A percentile compares a stretch with the other conserved stretches of the same genome.
Evolutionary conservation across 2,329 filamentous ascomycete species (phyloP).

Genomic region (Mariannaea elegans): DNA sequence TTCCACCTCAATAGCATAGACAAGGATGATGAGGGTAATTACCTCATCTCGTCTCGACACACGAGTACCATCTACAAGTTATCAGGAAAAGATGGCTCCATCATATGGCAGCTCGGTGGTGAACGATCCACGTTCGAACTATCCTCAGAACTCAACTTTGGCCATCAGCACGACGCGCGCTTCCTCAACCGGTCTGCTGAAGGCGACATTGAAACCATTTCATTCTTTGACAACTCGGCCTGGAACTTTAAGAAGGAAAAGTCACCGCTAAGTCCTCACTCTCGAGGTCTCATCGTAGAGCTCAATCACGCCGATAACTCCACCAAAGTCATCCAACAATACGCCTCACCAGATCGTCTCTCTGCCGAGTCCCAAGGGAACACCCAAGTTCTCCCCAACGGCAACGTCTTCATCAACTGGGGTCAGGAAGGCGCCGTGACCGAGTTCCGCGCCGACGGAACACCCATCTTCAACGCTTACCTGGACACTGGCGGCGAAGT

Average conservation of each 20-base stretch:
- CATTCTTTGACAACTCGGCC: conserved; percentile 61
- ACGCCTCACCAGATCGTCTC: conserved; percentile 58
- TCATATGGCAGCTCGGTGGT: conserved; percentile 64
- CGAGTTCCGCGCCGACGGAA: conserved; percentile 56
- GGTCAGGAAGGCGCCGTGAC: conserved; percentile 59
- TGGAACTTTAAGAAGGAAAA: conserved; percentile 26
- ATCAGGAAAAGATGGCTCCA: conserved; percentile 55
- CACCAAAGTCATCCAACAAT: conserved; percentile 55
- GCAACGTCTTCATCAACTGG: conserved; percentile 66
- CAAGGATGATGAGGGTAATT: conserved; percentile 46
- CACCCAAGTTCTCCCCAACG: conserved; percentile 62
- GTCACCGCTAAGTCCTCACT: background rate
- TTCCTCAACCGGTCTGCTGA: conserved; percentile 47
- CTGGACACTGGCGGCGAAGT: conserved; percentile 52
- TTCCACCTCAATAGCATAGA: conserved; percentile 49
- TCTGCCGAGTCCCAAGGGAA: conserved; percentile 58
- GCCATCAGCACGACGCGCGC: conserved; percentile 62
- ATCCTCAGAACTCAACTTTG: conserved; percentile 49
- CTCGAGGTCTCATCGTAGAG: conserved; percentile 55
- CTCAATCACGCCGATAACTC: conserved; percentile 55
- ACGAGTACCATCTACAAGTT: conserved; percentile 30
- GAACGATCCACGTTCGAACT: conserved; percentile 47
- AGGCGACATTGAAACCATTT: conserved; percentile 56
- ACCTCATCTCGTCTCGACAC: conserved; percentile 39
- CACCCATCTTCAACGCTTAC: conserved; percentile 61